Evolutionary conservation across 768 basidiomycete genomes (phyloP).

Genomic region (Mycena rebaudengoi): DNA sequence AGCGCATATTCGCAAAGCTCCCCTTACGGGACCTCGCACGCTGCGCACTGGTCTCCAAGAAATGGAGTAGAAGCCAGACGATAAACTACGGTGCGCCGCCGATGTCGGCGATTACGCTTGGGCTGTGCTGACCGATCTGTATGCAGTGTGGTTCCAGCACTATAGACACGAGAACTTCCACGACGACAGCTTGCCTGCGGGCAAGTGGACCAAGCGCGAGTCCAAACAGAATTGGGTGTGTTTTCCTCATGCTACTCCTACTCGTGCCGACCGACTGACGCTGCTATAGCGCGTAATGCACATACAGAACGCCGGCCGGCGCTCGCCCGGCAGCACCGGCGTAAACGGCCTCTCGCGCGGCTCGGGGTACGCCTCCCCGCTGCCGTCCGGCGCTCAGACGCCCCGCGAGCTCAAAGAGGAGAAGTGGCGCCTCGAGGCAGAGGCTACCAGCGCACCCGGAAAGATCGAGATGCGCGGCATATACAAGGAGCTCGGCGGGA

Average conservation of each 20-base stretch:
- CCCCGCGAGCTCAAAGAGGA: conserved; percentile 84
- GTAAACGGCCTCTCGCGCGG: conserved; percentile 42
- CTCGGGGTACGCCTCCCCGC: conserved; percentile 62
- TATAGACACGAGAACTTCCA: conserved; percentile 90
- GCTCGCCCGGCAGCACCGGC: conserved; percentile 44
- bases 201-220: conserved; percentile 92
- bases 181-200: conserved; percentile 77
- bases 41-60: conserved; percentile 82
- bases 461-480: conserved; percentile 90
- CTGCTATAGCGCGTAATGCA: conserved; percentile 60
- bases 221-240: conserved; percentile 92
- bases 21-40: conserved; percentile 72
- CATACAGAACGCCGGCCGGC: conserved; percentile 52
- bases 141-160: conserved; percentile 91
- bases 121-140: not conserved
- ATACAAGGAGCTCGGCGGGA: conserved; percentile 90
- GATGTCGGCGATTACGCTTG: not conserved
- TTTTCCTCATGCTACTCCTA: conserved; percentile 24
- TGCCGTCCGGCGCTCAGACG: conserved; percentile 74
- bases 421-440: conserved; percentile 69
- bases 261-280: conserved; percentile 16
- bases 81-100: conserved; percentile 80
- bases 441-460: conserved; percentile 62
- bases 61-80: conserved; percentile 91
- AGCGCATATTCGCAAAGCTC: conserved; percentile 76